These are phyloP conservation scores for Colletotrichum tanaceti DNA, from an alignment of 2,329 filamentous ascomycete genomes.

Conservation along the genomic window DNA sequence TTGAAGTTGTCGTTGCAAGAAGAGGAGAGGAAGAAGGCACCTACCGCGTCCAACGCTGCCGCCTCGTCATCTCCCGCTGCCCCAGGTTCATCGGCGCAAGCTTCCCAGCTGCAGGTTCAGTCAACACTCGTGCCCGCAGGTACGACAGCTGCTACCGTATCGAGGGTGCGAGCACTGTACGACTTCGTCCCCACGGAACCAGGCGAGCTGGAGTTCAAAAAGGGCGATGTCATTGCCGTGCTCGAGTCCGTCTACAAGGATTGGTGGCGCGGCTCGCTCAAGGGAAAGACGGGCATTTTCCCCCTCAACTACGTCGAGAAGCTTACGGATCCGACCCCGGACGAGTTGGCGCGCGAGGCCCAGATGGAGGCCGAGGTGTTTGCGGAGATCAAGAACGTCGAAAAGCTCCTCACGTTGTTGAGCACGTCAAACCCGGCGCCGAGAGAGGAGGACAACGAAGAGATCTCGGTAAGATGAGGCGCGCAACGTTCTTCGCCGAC, in stretches of 20 bases:
- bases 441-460: conserved; percentile 92
- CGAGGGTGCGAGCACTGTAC: conserved; percentile 90
- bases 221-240: conserved; percentile 96
- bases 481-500: not conserved
- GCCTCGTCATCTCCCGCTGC: conserved; percentile 51
- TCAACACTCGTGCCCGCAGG: conserved; percentile 76
- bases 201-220: conserved; percentile 94
- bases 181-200: conserved; percentile 95
- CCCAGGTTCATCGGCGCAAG: conserved; percentile 46
- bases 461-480: conserved; percentile 80
- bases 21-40: conserved; percentile 72
- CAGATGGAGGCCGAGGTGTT: conserved; percentile 87
- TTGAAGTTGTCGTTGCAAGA: conserved; percentile 93
- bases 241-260: conserved; percentile 98
- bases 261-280: conserved; percentile 97
- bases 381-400: conserved; percentile 72
- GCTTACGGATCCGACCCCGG: conserved; percentile 90
- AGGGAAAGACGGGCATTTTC: conserved; percentile 97
- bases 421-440: conserved; percentile 86
- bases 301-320: conserved; percentile 99
- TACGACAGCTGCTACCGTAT: conserved; percentile 95
- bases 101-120: conserved; percentile 55
- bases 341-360: conserved; percentile 94
- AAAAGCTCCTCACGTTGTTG: conserved; percentile 83
- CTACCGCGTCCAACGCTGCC: conserved; percentile 51